Evolutionary conservation across 768 basidiomycete species (phyloP).

Genomic region (Tylopilus rubrobrunneus): DNA sequence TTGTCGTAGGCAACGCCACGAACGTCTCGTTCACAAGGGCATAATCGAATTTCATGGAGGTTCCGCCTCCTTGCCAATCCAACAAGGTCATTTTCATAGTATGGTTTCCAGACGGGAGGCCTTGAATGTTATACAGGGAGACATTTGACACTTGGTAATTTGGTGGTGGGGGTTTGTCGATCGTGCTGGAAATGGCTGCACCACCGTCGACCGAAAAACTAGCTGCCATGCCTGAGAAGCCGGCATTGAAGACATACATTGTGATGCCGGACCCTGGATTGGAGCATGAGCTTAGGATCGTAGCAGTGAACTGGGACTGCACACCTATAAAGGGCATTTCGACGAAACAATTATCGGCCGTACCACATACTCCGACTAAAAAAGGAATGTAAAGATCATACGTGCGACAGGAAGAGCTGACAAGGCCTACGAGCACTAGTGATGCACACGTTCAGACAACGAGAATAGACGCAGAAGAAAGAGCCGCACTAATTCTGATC

Average conservation of each 20-base stretch:
- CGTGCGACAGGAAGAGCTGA: neutral
- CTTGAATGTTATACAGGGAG: slow-evolving; percentile 18
- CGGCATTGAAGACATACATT: slow-evolving; percentile 25
- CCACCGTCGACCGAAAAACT: slow-evolving; percentile 19
- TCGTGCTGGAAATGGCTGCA: neutral
- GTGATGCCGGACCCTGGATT: slow-evolving; percentile 23
- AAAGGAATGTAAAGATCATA: neutral
- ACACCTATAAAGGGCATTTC: slow-evolving; percentile 21
- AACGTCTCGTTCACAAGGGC: slow-evolving; percentile 22
- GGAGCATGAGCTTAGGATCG: neutral
- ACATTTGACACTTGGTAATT: slow-evolving; percentile 22
- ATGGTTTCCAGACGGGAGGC: slow-evolving; percentile 14
- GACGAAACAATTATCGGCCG: slow-evolving; percentile 12
- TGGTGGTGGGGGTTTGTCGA: slow-evolving; percentile 5
- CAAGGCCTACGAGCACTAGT: slow-evolving; percentile 19
- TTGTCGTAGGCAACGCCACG: slow-evolving; percentile 4
- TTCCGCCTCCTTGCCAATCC: slow-evolving; percentile 13
- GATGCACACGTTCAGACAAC: neutral
- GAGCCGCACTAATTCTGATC: slow-evolving; percentile 24
- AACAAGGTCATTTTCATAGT: slow-evolving; percentile 21
- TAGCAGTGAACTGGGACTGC: neutral
- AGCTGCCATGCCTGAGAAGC: slow-evolving; percentile 17
- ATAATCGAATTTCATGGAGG: slow-evolving; percentile 27
- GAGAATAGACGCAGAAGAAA: neutral
- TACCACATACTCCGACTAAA: slow-evolving; percentile 16